Evolutionary conservation across 2,329 filamentous ascomycete species (phyloP), one percentile per base, ranked within the genome.

Genomic region (Pseudopyrenochaeta lycopersici): DNA sequence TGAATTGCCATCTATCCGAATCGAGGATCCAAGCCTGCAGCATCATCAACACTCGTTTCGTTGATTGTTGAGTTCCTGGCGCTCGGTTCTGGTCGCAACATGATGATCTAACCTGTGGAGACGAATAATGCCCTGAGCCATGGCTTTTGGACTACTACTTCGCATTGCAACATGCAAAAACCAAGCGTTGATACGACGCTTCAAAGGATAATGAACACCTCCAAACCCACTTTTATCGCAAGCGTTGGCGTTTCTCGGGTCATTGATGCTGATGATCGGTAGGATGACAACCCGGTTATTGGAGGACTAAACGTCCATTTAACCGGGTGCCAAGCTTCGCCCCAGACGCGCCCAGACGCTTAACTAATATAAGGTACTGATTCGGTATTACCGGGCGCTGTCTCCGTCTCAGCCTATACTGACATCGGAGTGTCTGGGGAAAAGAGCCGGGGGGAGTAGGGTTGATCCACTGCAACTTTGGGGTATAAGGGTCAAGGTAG

Each of bases 381-480:
- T 62, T 65, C 68, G 68, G 68, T 67, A 64, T 57, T 59, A 53
- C 23, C 64, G 67, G 68, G 55, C 54, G 47, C 42, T 17, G 21
- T 46, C 58, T 66, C 66, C 66, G 66, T 53, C 63, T 67, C 57
- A 52, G 56, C 54, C 40, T 49, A 43, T 48, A 27, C 49, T 39
- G 15, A 50, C 31, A 44, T 49, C 54, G 55, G 61, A 58, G 45
- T 39, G 47, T 62, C 63, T 67, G 62, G 67, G 67, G 67, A 59
- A 65, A 45, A 50, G 36, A 60, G 56, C 64, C 60, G 64, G 66
- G 64, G n/a, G 62, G 54, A 46, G 50, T 48, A 49, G 42, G 39
- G 32, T 3, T 14, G 32, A 23, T 35, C 38, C 53, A 31, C 31
- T 14, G 41, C 38, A 35, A 20, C 32, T 32, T 45, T 46, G 15